Evolutionary conservation across 2,329 filamentous ascomycete genomes (phyloP).

Genomic region (Amylocarpus encephaloides): DNA sequence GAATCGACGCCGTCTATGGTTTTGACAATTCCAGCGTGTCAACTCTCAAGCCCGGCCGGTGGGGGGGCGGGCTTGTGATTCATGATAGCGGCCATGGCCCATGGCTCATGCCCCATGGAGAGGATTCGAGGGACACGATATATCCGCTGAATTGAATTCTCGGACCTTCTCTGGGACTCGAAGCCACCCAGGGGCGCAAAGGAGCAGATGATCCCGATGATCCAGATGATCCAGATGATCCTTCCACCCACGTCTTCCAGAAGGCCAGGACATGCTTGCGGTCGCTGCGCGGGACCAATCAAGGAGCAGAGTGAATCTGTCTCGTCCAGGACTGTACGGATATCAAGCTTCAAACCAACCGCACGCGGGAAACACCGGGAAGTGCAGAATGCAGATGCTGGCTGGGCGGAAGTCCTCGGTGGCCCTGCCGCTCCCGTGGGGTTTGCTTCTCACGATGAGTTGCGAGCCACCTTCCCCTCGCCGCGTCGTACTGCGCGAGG

Average conservation of each 20-base stretch:
- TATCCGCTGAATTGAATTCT: conserved; percentile 3
- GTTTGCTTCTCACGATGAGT: not conserved
- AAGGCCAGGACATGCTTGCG: not conserved
- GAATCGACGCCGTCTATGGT: not conserved
- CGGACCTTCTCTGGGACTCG: not conserved
- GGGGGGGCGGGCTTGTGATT: not conserved
- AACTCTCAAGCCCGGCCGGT: no score
- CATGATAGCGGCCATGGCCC: not conserved
- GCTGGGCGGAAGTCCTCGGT: not conserved
- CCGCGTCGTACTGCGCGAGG: not conserved
- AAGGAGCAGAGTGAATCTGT: not conserved
- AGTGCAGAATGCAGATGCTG: not conserved
- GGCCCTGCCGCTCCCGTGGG: not conserved
- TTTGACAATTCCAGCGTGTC: conserved; percentile 2
- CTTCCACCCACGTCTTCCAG: not conserved
- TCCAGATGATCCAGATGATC: not conserved
- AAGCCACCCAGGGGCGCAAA: not conserved
- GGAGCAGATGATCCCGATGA: conserved; percentile 1
- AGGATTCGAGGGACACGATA: not conserved
- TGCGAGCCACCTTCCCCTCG: not conserved
- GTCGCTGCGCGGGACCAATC: not conserved
- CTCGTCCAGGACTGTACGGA: no score
- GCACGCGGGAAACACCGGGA: not conserved
- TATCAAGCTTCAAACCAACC: not conserved
- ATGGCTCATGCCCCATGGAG: no score